phyloP scores from a whole-genome alignment of 768 basidiomycete species.

The Boletus sp. region DNA sequence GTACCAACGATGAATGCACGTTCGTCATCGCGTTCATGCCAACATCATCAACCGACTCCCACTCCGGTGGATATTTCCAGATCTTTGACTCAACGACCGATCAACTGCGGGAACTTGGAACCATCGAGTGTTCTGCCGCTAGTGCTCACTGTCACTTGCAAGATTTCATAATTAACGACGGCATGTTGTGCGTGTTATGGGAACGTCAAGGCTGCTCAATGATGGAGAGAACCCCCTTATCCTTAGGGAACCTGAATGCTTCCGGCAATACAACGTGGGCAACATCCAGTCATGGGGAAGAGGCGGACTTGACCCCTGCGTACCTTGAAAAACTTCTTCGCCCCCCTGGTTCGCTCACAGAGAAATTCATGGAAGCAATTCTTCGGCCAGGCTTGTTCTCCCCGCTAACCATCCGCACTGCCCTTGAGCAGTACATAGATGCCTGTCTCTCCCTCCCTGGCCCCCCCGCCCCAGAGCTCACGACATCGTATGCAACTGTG shows the following conservation, averaged over 20 bases:
- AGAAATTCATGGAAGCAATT: slow-evolving; percentile 77
- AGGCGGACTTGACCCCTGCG: slow-evolving; percentile 77
- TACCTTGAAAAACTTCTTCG: slow-evolving; percentile 83
- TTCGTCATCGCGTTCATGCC: slow-evolving; percentile 73
- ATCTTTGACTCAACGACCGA: slow-evolving; percentile 57
- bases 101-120: slow-evolving; percentile 53
- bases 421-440: slow-evolving; percentile 79
- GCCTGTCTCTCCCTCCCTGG: slow-evolving; percentile 66
- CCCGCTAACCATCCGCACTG: slow-evolving; percentile 70
- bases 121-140: slow-evolving; percentile 54
- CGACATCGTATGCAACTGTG: slow-evolving; percentile 59
- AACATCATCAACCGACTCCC: slow-evolving; percentile 55
- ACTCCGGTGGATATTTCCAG: slow-evolving; percentile 79
- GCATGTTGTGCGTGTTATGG: slow-evolving; percentile 70
- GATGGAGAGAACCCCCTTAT: slow-evolving; percentile 55
- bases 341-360: slow-evolving; percentile 65
- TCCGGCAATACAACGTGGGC: slow-evolving; percentile 45
- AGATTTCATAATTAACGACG: slow-evolving; percentile 62
- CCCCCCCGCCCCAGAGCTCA: slow-evolving; percentile 52
- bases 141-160: slow-evolving; percentile 72
- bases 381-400: slow-evolving; percentile 91
- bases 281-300: slow-evolving; percentile 57
- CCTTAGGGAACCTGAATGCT: slow-evolving; percentile 34
- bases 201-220: slow-evolving; percentile 75
- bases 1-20: slow-evolving; percentile 47